Percentiles rank a stretch among this genome's conserved stretches.
These are phyloP conservation scores for Begonia peltatifolia DNA, from an alignment of 306 rosid genomes.

Conservation along the genomic window DNA sequence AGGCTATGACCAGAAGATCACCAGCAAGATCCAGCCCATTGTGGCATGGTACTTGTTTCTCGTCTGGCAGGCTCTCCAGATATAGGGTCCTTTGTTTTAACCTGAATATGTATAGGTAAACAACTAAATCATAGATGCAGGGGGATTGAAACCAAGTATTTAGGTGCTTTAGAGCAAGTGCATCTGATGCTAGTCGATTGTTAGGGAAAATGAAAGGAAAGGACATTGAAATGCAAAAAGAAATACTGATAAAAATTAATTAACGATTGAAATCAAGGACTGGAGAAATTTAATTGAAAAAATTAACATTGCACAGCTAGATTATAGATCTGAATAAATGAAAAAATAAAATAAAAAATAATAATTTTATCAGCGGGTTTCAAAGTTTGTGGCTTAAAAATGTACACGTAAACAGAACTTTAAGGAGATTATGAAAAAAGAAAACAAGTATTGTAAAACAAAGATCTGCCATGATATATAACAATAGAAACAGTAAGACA, in stretches of 20 bases:
- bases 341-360: no score
- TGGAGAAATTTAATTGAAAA: no score
- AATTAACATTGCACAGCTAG: neutral
- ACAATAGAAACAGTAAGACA: no score
- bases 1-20: constrained; percentile 21
- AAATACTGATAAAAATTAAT: no score
- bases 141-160: neutral
- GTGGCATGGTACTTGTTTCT: constrained; percentile 97
- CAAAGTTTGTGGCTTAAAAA: no score
- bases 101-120: constrained; percentile 25
- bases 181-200: neutral
- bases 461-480: neutral
- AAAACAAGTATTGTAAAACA: neutral
- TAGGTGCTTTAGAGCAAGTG: neutral
- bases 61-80: constrained; percentile 80
- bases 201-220: neutral
- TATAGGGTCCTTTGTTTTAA: constrained; percentile 42
- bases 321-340: neutral
- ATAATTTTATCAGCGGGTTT: no score
- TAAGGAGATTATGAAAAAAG: no score
- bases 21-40: constrained; percentile 99
- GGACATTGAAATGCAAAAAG: no score
- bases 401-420: no score
- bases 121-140: neutral
- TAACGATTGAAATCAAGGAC: neutral